These are phyloP conservation scores for Diaporthe sp. DNA, from an alignment of 2,329 filamentous ascomycete species.

Conservation along the genomic window DNA sequence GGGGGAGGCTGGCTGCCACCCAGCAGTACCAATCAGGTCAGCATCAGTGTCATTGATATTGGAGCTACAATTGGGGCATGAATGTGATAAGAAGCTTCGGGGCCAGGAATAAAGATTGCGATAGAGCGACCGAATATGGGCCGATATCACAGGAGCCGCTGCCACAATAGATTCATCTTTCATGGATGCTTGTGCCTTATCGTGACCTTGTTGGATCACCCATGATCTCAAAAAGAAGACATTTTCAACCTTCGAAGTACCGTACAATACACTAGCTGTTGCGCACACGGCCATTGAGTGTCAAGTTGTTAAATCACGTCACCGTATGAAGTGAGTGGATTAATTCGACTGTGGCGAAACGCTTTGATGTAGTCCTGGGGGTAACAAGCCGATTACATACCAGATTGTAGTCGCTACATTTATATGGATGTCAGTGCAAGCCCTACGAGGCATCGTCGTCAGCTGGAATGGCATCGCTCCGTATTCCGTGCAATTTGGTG, in stretches of 20 bases:
- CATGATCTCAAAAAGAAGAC: no score
- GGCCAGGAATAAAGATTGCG: background rate
- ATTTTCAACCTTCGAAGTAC: background rate
- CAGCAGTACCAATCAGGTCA: slow-evolving; percentile 55
- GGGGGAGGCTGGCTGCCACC: slow-evolving; percentile 57
- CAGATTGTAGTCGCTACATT: background rate
- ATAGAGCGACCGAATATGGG: no score
- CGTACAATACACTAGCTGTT: background rate
- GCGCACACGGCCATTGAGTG: background rate
- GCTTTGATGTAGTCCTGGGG: background rate
- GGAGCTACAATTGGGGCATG: background rate
- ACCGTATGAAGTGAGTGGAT: background rate
- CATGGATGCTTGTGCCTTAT: no score
- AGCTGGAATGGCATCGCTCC: background rate
- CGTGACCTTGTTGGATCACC: no score
- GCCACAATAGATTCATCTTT: background rate
- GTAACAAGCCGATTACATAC: background rate
- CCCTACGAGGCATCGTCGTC: background rate
- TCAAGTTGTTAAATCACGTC: background rate
- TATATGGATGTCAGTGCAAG: background rate
- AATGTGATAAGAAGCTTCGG: background rate
- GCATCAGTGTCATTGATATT: slow-evolving; percentile 14
- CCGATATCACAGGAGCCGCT: background rate
- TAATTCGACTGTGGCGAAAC: no score
- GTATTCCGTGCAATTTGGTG: background rate